Evolutionary conservation across 345 rosid species (phyloP), one percentile per base, ranked within the genome.

Genomic region (Odontarrhena argentea): DNA sequence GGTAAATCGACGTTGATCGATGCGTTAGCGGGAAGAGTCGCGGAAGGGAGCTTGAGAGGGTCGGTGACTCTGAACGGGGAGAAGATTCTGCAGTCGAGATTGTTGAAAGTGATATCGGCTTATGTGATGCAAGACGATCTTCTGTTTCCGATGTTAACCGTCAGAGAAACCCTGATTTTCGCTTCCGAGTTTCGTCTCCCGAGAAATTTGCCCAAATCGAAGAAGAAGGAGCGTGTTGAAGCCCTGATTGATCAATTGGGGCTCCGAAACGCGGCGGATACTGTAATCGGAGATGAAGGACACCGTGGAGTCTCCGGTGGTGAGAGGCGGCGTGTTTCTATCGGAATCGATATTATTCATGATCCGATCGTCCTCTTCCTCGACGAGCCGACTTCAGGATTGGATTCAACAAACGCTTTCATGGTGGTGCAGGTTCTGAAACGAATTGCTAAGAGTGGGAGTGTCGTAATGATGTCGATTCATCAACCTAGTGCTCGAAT

Each of bases 111-210:
- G 65, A 93, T 91, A 10, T 93, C 96, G 0, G 96, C 96, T 7
- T 93, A 93, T 62, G 98, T 93, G n/a, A 90, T 86, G 98, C 98
- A 90, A 65, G 97, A 93, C 64, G 96, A 93, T 64, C 75, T 93
- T 18, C 74, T 90, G 0, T 90, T 78, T 34, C 96, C 96, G 24
- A 93, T 90, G 98, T 86, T 90, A 8, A 93, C 96, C 1, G 98
- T 93, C 4, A 90, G 86, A 63, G 98, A 93, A 74, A 90, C 97
- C 1, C 61, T 93, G n/a, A 86, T 82, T 86, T 93, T 88, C 69
- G 84, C 98, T 0, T 95, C 97, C 0, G 98, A 93, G 80, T 86
- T 93, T 61, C 84, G 91, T 35, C 81, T 93, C 3, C 98, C 96
- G 22, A 80, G 90, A 24, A 78, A 84, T 5, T 54, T 88, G 3